These are phyloP conservation scores for Ophiocordyceps polyrhachis-furcata DNA, from an alignment of 2,329 filamentous ascomycete species.

Conservation along the genomic window DNA sequence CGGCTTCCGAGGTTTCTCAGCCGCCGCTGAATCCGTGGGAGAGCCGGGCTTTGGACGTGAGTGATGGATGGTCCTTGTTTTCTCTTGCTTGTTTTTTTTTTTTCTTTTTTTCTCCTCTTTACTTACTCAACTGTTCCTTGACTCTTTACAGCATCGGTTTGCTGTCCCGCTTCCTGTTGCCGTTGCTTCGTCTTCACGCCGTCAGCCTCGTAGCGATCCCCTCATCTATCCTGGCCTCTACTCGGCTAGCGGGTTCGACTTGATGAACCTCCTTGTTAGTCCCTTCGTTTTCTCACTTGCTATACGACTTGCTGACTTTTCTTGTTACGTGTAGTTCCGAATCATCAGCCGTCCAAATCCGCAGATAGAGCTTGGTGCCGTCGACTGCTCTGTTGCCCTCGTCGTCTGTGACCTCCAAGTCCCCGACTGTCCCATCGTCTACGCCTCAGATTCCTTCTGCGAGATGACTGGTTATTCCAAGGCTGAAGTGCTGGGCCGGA, in stretches of 20 bases:
- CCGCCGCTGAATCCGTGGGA: constrained; percentile 17
- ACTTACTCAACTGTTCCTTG: neutral
- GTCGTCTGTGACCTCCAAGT: constrained; percentile 61
- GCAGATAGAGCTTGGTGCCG: constrained; percentile 58
- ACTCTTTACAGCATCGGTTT: neutral
- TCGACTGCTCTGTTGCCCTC: constrained; percentile 72
- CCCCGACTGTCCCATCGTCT: constrained; percentile 63
- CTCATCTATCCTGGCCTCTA: constrained; percentile 39
- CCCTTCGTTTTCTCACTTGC: too few relatives aligned
- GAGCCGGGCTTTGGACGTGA: constrained; percentile 15
- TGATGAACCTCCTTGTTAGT: constrained; percentile 37
- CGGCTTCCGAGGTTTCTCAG: constrained; percentile 3
- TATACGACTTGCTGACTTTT: too few relatives aligned
- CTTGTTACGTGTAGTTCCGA: constrained; percentile 24
- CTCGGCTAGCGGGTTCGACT: constrained; percentile 32
- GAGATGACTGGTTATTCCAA: constrained; percentile 61
- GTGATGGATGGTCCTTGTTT: constrained; percentile 2
- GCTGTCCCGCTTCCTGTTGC: neutral
- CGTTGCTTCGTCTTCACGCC: constrained; percentile 6
- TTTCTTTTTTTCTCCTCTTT: too few relatives aligned
- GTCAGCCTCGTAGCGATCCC: constrained; percentile 16
- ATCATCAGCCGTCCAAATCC: constrained; percentile 55
- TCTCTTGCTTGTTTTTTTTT: too few relatives aligned
- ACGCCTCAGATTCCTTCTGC: constrained; percentile 66
- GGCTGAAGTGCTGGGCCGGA: constrained; percentile 56